Percentiles rank a stretch among this genome's conserved stretches.
phyloP scores from a whole-genome alignment of 331 rosid species.

The Stylosanthes scabra region DNA sequence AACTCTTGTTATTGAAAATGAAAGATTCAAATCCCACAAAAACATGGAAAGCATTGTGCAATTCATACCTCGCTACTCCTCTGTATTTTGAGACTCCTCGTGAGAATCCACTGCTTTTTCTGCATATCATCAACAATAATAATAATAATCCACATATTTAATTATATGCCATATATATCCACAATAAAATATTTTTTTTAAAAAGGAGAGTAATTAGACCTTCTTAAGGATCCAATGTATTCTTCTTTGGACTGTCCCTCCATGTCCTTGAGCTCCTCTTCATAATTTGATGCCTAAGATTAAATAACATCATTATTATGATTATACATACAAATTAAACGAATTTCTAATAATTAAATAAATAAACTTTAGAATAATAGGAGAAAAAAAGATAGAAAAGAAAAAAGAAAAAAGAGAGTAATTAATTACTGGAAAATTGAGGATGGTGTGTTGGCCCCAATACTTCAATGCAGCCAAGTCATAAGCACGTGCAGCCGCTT shows the following conservation, averaged over 20 bases:
- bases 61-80: constrained; percentile 86
- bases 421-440: constrained; percentile 90
- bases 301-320: no score
- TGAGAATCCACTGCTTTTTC: constrained; percentile 98
- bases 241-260: constrained; percentile 89
- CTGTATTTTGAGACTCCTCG: constrained; percentile 96
- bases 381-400: neutral
- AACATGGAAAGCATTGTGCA: neutral
- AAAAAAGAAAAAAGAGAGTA: no score
- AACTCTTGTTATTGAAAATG: no score
- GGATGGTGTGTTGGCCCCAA: constrained; percentile 89
- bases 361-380: neutral
- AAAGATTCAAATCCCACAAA: neutral
- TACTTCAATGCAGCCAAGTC: constrained; percentile 99
- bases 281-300: constrained; percentile 62
- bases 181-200: no score
- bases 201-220: constrained; percentile 51
- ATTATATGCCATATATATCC: no score
- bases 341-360: neutral
- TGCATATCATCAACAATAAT: constrained; percentile 17
- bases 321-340: no score
- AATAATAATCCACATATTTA: no score
- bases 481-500: constrained; percentile 97
- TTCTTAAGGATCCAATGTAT: constrained; percentile 89
- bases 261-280: constrained; percentile 78